Percentiles rank a stretch among this genome's conserved stretches.
phyloP scores from a whole-genome alignment of 495 filamentous ascomycete genomes.

The Neurospora cerealis region DNA sequence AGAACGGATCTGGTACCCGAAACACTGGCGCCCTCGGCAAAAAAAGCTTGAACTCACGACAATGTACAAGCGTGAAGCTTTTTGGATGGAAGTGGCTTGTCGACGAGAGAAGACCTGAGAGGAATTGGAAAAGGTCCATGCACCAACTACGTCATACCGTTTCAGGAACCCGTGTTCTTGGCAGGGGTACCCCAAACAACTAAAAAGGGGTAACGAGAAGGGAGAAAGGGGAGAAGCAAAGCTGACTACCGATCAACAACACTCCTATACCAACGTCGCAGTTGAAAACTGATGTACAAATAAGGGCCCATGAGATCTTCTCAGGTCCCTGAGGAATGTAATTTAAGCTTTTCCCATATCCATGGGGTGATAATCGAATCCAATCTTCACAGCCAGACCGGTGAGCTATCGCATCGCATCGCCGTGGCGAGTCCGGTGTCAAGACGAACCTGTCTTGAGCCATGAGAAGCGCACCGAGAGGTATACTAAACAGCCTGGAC shows the following conservation, averaged over 20 bases:
- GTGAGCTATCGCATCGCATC: background rate
- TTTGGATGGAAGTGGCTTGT: background rate
- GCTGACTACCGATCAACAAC: background rate
- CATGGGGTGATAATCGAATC: background rate
- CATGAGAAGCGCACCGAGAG: background rate
- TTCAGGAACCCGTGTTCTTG: background rate
- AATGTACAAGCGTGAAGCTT: background rate
- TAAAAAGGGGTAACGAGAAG: background rate
- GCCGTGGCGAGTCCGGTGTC: background rate
- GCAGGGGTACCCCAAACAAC: background rate
- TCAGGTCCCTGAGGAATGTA: background rate
- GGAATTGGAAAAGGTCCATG: background rate
- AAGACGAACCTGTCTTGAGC: background rate
- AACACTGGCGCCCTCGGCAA: background rate
- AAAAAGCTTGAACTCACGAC: background rate
- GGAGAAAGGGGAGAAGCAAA: background rate
- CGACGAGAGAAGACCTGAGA: background rate
- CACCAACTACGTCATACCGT: background rate
- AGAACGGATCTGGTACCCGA: background rate
- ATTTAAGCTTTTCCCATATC: background rate
- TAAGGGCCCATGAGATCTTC: background rate
- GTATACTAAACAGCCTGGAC: conserved; percentile 56
- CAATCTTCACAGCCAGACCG: background rate
- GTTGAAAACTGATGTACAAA: background rate
- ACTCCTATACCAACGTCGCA: background rate